Percentiles rank a stretch among this genome's conserved stretches.
phyloP scores from a whole-genome alignment of 495 filamentous ascomycete genomes.

The Daldinia decipiens region DNA sequence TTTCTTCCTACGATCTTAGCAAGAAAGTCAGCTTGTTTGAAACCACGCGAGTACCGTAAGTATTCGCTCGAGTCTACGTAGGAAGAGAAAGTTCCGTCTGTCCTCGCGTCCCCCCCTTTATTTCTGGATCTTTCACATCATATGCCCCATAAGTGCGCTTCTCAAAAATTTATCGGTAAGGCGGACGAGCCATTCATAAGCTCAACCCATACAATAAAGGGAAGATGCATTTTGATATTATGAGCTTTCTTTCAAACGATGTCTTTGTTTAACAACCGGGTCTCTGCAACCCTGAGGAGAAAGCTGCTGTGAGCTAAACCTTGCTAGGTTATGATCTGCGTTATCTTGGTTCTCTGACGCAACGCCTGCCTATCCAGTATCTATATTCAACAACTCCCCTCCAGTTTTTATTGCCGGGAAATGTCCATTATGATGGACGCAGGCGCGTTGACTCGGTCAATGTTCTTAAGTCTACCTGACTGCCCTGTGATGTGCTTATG shows the following conservation, averaged over 20 bases:
- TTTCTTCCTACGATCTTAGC: conserved; percentile 11
- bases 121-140: not conserved
- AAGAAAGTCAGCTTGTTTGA: conserved; percentile 28
- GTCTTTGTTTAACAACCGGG: conserved; percentile 37
- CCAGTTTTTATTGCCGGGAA: conserved; percentile 30
- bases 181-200: conserved; percentile 13
- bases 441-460: conserved; percentile 27
- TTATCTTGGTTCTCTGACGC: conserved; percentile 36
- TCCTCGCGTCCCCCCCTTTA: conserved; percentile 2
- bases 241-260: conserved; percentile 31
- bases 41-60: conserved; percentile 16
- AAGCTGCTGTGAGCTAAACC: conserved; percentile 25
- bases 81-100: not conserved
- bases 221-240: conserved; percentile 29
- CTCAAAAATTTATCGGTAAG: conserved; percentile 8
- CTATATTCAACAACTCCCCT: conserved; percentile 18
- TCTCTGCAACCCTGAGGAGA: conserved; percentile 41
- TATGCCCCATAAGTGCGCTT: not conserved
- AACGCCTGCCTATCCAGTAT: conserved; percentile 40
- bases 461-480: conserved; percentile 7
- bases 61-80: conserved; percentile 16
- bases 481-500: conserved; percentile 8
- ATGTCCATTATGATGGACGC: conserved; percentile 13
- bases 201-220: conserved; percentile 19
- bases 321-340: conserved; percentile 35